phyloP scores from a whole-genome alignment of 2,329 filamentous ascomycete species.

The Calonectria multiphialidica region DNA sequence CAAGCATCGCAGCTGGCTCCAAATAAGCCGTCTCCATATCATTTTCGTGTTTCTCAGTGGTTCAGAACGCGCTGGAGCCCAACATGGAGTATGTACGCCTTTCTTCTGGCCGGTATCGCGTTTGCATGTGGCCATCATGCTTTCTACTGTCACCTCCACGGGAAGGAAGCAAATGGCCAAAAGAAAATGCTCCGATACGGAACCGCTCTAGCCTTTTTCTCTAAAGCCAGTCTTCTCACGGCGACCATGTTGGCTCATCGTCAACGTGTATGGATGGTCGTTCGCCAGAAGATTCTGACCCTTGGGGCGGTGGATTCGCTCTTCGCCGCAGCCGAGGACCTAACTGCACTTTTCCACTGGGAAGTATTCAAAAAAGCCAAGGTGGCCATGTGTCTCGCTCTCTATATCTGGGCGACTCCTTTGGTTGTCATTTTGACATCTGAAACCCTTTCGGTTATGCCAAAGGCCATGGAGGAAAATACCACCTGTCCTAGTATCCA shows the following conservation, averaged over 20 bases:
- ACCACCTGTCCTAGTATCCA: background rate
- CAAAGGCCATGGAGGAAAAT: background rate
- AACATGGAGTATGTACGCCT: slow-evolving; percentile 5
- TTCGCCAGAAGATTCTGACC: slow-evolving; percentile 6
- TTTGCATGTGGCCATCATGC: slow-evolving; percentile 1
- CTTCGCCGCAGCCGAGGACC: slow-evolving; percentile 16
- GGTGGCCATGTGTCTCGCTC: slow-evolving; percentile 18
- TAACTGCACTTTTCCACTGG: slow-evolving; percentile 14
- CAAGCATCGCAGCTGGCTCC: background rate
- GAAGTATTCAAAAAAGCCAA: slow-evolving; percentile 14
- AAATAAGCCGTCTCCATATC: background rate
- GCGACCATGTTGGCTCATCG: slow-evolving; percentile 3
- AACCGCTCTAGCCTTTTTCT: background rate
- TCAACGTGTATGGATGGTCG: slow-evolving; percentile 5
- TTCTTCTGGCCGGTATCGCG: background rate
- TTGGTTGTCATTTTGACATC: slow-evolving; percentile 27
- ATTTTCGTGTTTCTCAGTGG: background rate
- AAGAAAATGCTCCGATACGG: slow-evolving; percentile 1
- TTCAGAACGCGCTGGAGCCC: background rate
- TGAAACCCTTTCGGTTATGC: slow-evolving; percentile 14
- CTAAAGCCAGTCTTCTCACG: slow-evolving; percentile 5
- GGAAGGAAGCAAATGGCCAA: background rate
- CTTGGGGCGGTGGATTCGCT: slow-evolving; percentile 29
- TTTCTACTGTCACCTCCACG: slow-evolving; percentile 1
- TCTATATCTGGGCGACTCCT: slow-evolving; percentile 27